Evolutionary conservation across 2,329 filamentous ascomycete species (phyloP).

Genomic region (Fusarium sp.): DNA sequence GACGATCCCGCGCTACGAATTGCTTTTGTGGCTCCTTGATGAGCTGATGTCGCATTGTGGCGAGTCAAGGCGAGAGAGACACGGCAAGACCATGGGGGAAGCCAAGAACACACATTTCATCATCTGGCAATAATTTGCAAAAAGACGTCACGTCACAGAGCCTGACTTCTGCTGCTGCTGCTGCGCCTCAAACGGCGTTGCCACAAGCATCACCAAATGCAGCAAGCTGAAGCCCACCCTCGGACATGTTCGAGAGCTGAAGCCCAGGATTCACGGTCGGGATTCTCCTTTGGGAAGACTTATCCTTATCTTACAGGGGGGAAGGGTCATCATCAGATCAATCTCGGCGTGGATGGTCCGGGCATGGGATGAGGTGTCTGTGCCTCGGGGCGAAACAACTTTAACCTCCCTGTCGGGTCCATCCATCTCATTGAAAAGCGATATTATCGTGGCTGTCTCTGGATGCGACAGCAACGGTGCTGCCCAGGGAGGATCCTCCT

Average conservation of each 20-base stretch:
- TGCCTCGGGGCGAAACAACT: constrained; percentile 10
- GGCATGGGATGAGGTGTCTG: neutral
- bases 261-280: constrained; percentile 6
- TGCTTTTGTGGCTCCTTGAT: neutral
- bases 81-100: neutral
- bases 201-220: neutral
- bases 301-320: neutral
- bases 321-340: neutral
- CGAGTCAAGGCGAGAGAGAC: neutral
- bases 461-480: neutral
- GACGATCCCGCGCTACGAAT: neutral
- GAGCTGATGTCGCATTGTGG: neutral
- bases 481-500: neutral
- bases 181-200: constrained; percentile 7
- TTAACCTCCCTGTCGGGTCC: constrained; percentile 19
- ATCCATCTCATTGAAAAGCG: neutral
- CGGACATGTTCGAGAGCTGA: neutral
- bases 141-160: neutral
- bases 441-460: neutral
- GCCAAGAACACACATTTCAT: neutral
- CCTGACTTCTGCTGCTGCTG: neutral
- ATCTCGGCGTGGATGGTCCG: neutral
- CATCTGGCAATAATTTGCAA: neutral
- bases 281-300: constrained; percentile 11
- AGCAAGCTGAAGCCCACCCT: neutral